phyloP scores from a whole-genome alignment of 2,329 filamentous ascomycete species.

The Dactylellina leptospora region DNA sequence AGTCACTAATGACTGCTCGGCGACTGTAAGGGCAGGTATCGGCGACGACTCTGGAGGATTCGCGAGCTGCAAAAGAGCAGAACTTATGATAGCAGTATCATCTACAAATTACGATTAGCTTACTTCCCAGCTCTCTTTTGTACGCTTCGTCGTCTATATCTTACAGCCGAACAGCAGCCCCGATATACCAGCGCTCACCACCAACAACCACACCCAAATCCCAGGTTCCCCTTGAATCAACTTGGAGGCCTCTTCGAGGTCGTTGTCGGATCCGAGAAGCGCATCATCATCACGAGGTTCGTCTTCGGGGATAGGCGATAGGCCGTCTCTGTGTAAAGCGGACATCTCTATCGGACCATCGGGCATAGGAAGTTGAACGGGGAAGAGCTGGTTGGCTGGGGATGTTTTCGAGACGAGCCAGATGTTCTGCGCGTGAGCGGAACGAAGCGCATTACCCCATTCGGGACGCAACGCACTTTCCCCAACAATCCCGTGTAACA shows the following conservation, averaged over 20 bases:
- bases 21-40: slow-evolving; percentile 64
- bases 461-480: slow-evolving; percentile 24
- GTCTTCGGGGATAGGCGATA: slow-evolving; percentile 7
- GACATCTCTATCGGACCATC: slow-evolving; percentile 42
- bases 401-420: slow-evolving; percentile 1
- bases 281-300: slow-evolving; percentile 43
- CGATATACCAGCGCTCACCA: slow-evolving; percentile 72
- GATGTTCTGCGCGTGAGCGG: slow-evolving; percentile 11
- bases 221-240: slow-evolving; percentile 40
- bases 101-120: too few species aligned
- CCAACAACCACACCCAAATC: slow-evolving; percentile 67
- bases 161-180: slow-evolving; percentile 74
- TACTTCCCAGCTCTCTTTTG: too few species aligned
- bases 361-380: slow-evolving; percentile 6
- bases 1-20: slow-evolving; percentile 76
- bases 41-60: slow-evolving; percentile 67
- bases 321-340: slow-evolving; percentile 25
- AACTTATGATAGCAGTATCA: slow-evolving; percentile 74
- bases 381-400: background rate
- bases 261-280: slow-evolving; percentile 49
- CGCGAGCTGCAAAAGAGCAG: slow-evolving; percentile 72
- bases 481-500: slow-evolving; percentile 11
- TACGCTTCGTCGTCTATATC: too few species aligned
- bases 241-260: slow-evolving; percentile 43
- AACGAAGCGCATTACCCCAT: slow-evolving; percentile 11